These are phyloP conservation scores for Nannochloris sp. DNA, from an alignment of 139 green algal species.

Conservation along the genomic window DNA sequence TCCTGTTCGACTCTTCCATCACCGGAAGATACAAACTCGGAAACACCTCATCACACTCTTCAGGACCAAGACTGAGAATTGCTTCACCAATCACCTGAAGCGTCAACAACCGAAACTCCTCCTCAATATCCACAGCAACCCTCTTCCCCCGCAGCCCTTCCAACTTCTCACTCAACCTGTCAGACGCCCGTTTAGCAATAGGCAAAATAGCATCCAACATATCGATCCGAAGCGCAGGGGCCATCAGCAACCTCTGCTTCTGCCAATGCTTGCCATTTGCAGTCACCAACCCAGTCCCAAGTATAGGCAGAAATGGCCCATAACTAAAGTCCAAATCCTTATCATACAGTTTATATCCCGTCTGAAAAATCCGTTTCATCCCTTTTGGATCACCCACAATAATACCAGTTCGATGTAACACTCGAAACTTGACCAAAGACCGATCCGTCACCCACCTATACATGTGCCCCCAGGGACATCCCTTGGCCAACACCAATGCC, in stretches of 20 bases:
- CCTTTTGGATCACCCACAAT: slow-evolving; percentile 51
- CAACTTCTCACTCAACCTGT: slow-evolving; percentile 68
- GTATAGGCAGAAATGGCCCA: slow-evolving; percentile 81
- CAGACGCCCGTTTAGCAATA: slow-evolving; percentile 60
- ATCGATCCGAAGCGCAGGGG: slow-evolving; percentile 72
- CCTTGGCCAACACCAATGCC: slow-evolving; percentile 15
- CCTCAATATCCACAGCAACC: slow-evolving; percentile 63
- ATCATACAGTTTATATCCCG: slow-evolving; percentile 48
- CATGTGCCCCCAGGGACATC: slow-evolving; percentile 67
- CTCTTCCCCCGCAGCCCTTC: slow-evolving; percentile 36
- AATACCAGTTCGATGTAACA: slow-evolving; percentile 54
- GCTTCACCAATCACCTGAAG: slow-evolving; percentile 91
- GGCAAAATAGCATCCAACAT: slow-evolving; percentile 82
- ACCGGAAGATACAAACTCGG: slow-evolving; percentile 86
- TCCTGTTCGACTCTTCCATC: slow-evolving; percentile 86
- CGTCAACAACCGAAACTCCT: slow-evolving; percentile 85
- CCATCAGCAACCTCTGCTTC: slow-evolving; percentile 80
- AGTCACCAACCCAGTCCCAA: slow-evolving; percentile 90
- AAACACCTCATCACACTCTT: slow-evolving; percentile 89
- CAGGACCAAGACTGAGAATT: slow-evolving; percentile 67
- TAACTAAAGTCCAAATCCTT: slow-evolving; percentile 82
- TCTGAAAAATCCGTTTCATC: slow-evolving; percentile 76
- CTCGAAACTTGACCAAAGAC: slow-evolving; percentile 48
- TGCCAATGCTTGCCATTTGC: slow-evolving; percentile 80
- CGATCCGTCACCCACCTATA: slow-evolving; percentile 47